Conservation (phyloP, 768 basidiomycete genomes). For the Auricularia heimuer region DNA sequence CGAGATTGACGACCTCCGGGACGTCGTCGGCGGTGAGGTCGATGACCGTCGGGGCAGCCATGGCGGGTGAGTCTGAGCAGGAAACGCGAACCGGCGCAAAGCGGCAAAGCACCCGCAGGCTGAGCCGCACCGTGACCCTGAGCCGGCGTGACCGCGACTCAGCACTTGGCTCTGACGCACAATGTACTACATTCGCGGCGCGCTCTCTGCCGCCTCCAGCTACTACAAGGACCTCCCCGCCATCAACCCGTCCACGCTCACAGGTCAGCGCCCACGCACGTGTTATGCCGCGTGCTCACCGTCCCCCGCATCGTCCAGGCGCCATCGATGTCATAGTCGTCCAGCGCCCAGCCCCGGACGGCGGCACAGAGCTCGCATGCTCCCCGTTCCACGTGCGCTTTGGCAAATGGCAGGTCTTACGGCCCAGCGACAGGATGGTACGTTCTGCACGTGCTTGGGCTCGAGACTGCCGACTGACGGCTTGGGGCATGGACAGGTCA, state of each 20-base stretch:
- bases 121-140: not conserved
- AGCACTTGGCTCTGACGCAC: not conserved
- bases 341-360: constrained; percentile 53
- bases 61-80: not conserved
- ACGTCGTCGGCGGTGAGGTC: constrained; percentile 1
- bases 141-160: not conserved
- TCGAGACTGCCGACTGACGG: not conserved
- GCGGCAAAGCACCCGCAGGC: not conserved
- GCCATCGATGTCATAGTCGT: constrained; percentile 99
- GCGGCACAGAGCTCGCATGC: constrained; percentile 66
- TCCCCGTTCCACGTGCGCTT: constrained; percentile 97
- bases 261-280: constrained; percentile 18
- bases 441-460: constrained; percentile 8
- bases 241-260: constrained; percentile 93
- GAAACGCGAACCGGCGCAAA: not conserved
- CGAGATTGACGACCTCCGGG: not conserved
- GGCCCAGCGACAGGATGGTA: constrained; percentile 91
- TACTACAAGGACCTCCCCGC: constrained; percentile 80
- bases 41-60: not conserved
- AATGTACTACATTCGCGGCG: constrained; percentile 87
- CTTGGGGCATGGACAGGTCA: constrained; percentile 46
- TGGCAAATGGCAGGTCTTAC: constrained; percentile 91
- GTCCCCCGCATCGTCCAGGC: constrained; percentile 29
- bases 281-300: not conserved
- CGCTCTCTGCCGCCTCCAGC: constrained; percentile 75